These are phyloP conservation scores for Carallia pectinifolia DNA, from an alignment of 345 rosid species.

Conservation along the genomic window DNA sequence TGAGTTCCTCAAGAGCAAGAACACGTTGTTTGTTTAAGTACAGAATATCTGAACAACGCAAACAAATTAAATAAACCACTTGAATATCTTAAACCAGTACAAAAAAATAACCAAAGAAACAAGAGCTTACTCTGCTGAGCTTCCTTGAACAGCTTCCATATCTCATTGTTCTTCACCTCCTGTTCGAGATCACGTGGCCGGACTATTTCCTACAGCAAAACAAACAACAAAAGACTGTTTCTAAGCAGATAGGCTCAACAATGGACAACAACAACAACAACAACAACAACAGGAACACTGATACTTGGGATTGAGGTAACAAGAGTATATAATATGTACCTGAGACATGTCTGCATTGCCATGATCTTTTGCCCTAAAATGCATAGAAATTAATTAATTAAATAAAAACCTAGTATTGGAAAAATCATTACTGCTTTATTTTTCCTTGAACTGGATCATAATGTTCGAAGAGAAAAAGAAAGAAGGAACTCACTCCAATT, in stretches of 20 bases:
- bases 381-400: neutral
- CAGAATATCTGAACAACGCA: constrained; percentile 51
- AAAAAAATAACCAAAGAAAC: neutral
- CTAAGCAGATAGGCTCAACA: neutral
- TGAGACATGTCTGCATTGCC: constrained; percentile 35
- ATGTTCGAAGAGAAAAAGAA: neutral
- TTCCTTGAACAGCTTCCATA: constrained; percentile 68
- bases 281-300: neutral
- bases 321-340: constrained; percentile 25
- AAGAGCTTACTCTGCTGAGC: constrained; percentile 61
- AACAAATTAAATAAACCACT: neutral
- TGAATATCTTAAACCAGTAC: neutral
- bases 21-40: constrained; percentile 65
- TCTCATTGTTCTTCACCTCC: constrained; percentile 40
- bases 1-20: constrained; percentile 59
- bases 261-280: neutral
- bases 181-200: constrained; percentile 31
- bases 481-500: constrained; percentile 33
- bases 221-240: constrained; percentile 2
- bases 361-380: constrained; percentile 41
- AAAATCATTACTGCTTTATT: neutral
- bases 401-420: neutral
- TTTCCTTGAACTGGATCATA: neutral
- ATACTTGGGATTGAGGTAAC: constrained; percentile 1
- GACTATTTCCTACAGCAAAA: constrained; percentile 33